A percentile compares a stretch with the other conserved stretches of the same genome.
phyloP scores from a whole-genome alignment of 2,329 filamentous ascomycete species.

The Davidsoniella eucalypti region DNA sequence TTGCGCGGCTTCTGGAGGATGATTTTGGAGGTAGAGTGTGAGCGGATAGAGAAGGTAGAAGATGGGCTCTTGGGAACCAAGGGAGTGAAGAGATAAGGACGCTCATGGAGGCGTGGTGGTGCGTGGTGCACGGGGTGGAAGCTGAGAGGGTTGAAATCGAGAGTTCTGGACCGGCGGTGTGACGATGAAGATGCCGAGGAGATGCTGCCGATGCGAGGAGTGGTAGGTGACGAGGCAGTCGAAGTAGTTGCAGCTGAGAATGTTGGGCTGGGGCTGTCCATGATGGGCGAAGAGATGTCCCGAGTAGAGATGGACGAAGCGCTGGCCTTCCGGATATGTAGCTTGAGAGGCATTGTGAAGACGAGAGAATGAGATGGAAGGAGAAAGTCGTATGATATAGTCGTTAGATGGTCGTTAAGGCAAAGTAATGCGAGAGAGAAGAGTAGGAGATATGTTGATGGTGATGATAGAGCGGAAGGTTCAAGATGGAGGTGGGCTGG shows the following conservation, averaged over 20 bases:
- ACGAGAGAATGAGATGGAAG: too few relatives aligned
- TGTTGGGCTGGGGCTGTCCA: not conserved
- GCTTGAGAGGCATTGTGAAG: slow-evolving; percentile 7
- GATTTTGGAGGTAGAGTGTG: slow-evolving; percentile 8
- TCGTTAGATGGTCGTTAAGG: too few relatives aligned
- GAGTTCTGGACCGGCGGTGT: slow-evolving; percentile 11
- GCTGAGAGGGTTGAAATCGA: slow-evolving; percentile 12
- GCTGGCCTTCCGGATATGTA: slow-evolving; percentile 8
- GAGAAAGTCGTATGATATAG: too few relatives aligned
- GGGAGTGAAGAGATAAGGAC: slow-evolving; percentile 11
- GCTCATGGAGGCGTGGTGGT: slow-evolving; percentile 12
- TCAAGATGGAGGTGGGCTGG: too few relatives aligned
- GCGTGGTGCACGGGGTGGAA: slow-evolving; percentile 10
- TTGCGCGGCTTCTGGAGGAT: slow-evolving; percentile 9
- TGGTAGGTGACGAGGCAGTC: not conserved
- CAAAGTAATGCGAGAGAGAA: too few relatives aligned
- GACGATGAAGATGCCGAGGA: slow-evolving; percentile 1
- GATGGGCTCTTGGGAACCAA: slow-evolving; percentile 3
- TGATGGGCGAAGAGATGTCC: slow-evolving; percentile 8
- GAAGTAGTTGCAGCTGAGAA: not conserved
- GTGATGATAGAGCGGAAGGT: too few relatives aligned
- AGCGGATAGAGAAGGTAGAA: slow-evolving; percentile 11
- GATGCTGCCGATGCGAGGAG: too few relatives aligned
- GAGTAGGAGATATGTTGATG: too few relatives aligned
- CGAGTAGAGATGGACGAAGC: slow-evolving; percentile 3